Evolutionary conservation across 2,329 filamentous ascomycete species (phyloP).

Genomic region (Trichoderma arundinaceum): DNA sequence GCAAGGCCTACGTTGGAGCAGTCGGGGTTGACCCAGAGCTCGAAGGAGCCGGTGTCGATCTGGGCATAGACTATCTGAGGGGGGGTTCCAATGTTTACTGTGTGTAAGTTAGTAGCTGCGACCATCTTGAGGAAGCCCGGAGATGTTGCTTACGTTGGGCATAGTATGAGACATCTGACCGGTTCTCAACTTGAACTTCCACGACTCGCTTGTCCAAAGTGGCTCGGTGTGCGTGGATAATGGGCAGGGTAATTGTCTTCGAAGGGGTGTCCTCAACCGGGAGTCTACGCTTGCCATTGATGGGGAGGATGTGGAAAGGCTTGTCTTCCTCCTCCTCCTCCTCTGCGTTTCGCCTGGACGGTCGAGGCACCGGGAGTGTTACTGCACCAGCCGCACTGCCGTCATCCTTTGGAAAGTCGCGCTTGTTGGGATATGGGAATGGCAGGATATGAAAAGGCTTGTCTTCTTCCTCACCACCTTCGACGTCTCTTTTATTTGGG

Average conservation of each 20-base stretch:
- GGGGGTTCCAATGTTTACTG: slow-evolving; percentile 59
- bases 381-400: slow-evolving; percentile 23
- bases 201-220: slow-evolving; percentile 50
- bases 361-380: slow-evolving; percentile 31
- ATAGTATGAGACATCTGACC: slow-evolving; percentile 61
- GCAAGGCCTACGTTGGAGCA: slow-evolving; percentile 54
- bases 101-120: slow-evolving; percentile 4
- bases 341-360: slow-evolving; percentile 14
- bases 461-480: slow-evolving; percentile 1
- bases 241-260: slow-evolving; percentile 40
- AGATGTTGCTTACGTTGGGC: slow-evolving; percentile 48
- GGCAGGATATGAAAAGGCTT: slow-evolving; percentile 24
- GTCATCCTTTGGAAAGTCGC: slow-evolving; percentile 17
- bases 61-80: slow-evolving; percentile 60
- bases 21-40: slow-evolving; percentile 67
- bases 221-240: slow-evolving; percentile 41
- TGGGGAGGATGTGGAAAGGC: slow-evolving; percentile 26
- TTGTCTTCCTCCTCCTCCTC: slow-evolving; percentile 8
- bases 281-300: slow-evolving; percentile 22
- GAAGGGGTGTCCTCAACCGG: slow-evolving; percentile 28
- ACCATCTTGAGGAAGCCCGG: not conserved
- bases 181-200: slow-evolving; percentile 54
- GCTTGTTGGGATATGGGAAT: slow-evolving; percentile 13
- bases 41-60: slow-evolving; percentile 65
- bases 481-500: not conserved